These are phyloP conservation scores for Lactarius quietus DNA, from an alignment of 768 basidiomycete species.

Conservation along the genomic window DNA sequence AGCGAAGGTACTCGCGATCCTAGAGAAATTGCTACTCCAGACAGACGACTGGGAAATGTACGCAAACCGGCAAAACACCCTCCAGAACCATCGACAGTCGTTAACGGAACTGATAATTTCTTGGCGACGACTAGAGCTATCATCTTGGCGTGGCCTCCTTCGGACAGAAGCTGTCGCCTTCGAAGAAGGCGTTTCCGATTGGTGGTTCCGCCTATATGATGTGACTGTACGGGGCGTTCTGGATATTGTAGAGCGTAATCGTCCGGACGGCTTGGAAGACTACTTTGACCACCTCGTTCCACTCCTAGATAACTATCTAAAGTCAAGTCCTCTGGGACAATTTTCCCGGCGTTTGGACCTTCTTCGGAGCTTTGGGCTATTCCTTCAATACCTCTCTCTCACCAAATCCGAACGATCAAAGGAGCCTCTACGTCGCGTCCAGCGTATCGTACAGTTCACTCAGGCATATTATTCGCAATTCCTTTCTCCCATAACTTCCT, in stretches of 20 bases:
- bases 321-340: constrained; percentile 77
- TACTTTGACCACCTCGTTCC: constrained; percentile 69
- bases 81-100: constrained; percentile 61
- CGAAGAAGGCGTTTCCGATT: constrained; percentile 50
- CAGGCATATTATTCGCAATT: constrained; percentile 64
- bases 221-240: constrained; percentile 61
- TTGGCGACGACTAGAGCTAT: constrained; percentile 88
- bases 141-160: constrained; percentile 81
- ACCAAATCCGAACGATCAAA: constrained; percentile 34
- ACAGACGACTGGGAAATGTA: constrained; percentile 97
- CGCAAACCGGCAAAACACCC: constrained; percentile 85
- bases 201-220: constrained; percentile 93
- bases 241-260: constrained; percentile 43
- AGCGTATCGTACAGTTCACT: constrained; percentile 58
- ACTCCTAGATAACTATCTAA: constrained; percentile 78
- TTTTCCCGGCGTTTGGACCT: constrained; percentile 65
- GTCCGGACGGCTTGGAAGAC: constrained; percentile 35
- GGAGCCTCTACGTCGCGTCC: constrained; percentile 46
- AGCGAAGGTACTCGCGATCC: constrained; percentile 73
- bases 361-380: constrained; percentile 61
- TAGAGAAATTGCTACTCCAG: constrained; percentile 83
- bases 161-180: constrained; percentile 59
- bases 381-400: constrained; percentile 39
- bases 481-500: constrained; percentile 41
- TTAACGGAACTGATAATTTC: constrained; percentile 73